A percentile compares a stretch with the other conserved stretches of the same genome.
phyloP scores from a whole-genome alignment of 2,329 filamentous ascomycete genomes.

The Pyricularia sp. region DNA sequence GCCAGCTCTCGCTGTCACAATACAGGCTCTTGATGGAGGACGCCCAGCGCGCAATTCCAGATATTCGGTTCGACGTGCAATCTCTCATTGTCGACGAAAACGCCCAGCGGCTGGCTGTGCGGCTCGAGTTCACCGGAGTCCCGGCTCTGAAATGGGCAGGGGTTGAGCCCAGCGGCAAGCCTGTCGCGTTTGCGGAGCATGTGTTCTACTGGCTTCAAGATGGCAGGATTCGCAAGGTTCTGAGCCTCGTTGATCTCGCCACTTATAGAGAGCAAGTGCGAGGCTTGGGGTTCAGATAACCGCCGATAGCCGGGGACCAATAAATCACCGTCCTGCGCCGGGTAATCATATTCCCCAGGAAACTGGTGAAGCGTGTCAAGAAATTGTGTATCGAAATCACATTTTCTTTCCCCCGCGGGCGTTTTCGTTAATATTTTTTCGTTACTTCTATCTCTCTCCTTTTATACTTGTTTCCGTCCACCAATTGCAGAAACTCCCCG shows the following conservation, averaged over 20 bases:
- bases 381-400: background rate
- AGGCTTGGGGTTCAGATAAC: background rate
- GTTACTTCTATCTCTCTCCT: background rate
- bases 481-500: background rate
- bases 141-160: constrained; percentile 18
- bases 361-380: background rate
- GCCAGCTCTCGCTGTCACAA: constrained; percentile 11
- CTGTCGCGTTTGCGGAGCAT: constrained; percentile 19
- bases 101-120: constrained; percentile 20
- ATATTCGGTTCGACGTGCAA: constrained; percentile 16
- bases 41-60: constrained; percentile 18
- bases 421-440: background rate
- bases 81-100: constrained; percentile 20
- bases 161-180: constrained; percentile 17
- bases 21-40: constrained; percentile 20
- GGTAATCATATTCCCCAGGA: background rate
- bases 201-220: constrained; percentile 23
- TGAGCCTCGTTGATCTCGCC: constrained; percentile 22
- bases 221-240: constrained; percentile 22
- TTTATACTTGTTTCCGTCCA: background rate
- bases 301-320: background rate
- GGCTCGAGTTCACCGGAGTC: constrained; percentile 20
- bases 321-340: background rate
- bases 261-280: constrained; percentile 14
- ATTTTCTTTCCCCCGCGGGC: background rate